Percentiles rank a stretch among this genome's conserved stretches.
These are phyloP conservation scores for Talaromyces sp. DNA, from an alignment of 2,329 filamentous ascomycete species.

Conservation along the genomic window DNA sequence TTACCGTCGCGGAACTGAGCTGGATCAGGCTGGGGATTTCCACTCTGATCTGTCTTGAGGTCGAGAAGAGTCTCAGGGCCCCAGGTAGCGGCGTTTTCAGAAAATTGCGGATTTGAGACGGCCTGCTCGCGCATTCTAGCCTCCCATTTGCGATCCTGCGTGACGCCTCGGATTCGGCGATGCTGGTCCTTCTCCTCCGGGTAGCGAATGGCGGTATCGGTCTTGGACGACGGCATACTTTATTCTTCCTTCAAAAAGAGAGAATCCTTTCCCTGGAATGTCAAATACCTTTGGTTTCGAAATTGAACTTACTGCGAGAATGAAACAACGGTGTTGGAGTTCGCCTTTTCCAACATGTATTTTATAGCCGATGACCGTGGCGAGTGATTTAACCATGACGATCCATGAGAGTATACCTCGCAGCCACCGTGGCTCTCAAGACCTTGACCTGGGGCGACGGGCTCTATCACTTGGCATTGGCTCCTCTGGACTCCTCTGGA, in stretches of 20 bases:
- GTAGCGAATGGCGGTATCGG: slow-evolving; percentile 19
- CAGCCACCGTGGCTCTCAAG: neutral
- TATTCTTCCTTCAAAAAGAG: slow-evolving; percentile 4
- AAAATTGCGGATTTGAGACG: slow-evolving; percentile 6
- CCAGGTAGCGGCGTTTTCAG: slow-evolving; percentile 15
- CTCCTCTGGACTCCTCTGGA: neutral
- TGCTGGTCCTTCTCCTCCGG: slow-evolving; percentile 17
- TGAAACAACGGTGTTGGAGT: neutral
- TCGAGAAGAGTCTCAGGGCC: slow-evolving; percentile 24
- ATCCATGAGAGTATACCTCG: neutral
- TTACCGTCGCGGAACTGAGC: slow-evolving; percentile 17
- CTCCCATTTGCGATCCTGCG: slow-evolving; percentile 19
- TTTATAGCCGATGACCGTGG: slow-evolving; percentile 5
- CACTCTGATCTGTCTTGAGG: slow-evolving; percentile 24
- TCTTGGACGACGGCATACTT: slow-evolving; percentile 24
- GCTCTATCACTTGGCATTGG: neutral
- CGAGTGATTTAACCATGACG: slow-evolving; percentile 11
- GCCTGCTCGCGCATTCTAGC: slow-evolving; percentile 12
- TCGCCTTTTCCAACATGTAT: neutral
- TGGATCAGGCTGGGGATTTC: slow-evolving; percentile 27
- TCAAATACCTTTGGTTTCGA: neutral
- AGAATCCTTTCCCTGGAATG: neutral
- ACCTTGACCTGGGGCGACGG: neutral
- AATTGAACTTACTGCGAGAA: neutral
- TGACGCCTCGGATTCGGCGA: slow-evolving; percentile 17